Conservation (phyloP, 1,284 basidiomycete genomes). For the Trametes versicolor region DNA sequence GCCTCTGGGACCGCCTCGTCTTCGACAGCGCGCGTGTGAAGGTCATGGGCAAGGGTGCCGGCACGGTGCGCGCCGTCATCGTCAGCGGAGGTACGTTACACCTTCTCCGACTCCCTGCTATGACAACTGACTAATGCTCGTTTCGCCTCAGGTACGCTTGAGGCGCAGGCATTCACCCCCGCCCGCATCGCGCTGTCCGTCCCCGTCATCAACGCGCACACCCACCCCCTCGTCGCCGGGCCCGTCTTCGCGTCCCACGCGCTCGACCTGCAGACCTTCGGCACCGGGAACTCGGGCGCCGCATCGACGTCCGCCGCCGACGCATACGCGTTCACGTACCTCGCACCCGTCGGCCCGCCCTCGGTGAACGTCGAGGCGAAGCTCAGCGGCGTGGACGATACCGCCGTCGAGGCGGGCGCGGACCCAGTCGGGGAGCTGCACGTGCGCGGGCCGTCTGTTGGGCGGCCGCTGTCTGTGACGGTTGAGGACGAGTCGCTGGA, state of each 20-base stretch:
- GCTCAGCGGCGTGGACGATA: slow-evolving; percentile 69
- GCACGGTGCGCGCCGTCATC: slow-evolving; percentile 67
- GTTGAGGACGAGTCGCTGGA: slow-evolving; percentile 51
- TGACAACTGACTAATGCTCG: background rate
- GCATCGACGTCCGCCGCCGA: slow-evolving; percentile 43
- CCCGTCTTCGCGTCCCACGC: slow-evolving; percentile 80
- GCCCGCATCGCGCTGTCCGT: slow-evolving; percentile 76
- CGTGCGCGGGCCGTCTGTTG: slow-evolving; percentile 61
- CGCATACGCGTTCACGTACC: slow-evolving; percentile 42
- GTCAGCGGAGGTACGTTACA: slow-evolving; percentile 68
- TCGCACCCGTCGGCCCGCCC: slow-evolving; percentile 76
- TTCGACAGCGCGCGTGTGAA: slow-evolving; percentile 71
- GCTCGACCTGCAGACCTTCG: slow-evolving; percentile 78
- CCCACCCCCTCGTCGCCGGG: slow-evolving; percentile 68
- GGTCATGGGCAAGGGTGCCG: slow-evolving; percentile 65
- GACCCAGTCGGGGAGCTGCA: slow-evolving; percentile 46
- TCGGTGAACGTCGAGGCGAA: slow-evolving; percentile 80
- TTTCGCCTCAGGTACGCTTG: slow-evolving; percentile 45
- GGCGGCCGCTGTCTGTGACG: slow-evolving; percentile 55
- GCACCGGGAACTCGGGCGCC: slow-evolving; percentile 36
- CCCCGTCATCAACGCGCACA: slow-evolving; percentile 70
- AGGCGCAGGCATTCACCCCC: slow-evolving; percentile 58
- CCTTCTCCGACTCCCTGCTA: background rate
- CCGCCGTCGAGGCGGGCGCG: slow-evolving; percentile 64
- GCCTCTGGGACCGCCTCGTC: slow-evolving; percentile 80